Percentiles rank a stretch among this genome's conserved stretches.
phyloP scores from a whole-genome alignment of 2,329 filamentous ascomycete genomes.

The Ceratocystis huliohia region DNA sequence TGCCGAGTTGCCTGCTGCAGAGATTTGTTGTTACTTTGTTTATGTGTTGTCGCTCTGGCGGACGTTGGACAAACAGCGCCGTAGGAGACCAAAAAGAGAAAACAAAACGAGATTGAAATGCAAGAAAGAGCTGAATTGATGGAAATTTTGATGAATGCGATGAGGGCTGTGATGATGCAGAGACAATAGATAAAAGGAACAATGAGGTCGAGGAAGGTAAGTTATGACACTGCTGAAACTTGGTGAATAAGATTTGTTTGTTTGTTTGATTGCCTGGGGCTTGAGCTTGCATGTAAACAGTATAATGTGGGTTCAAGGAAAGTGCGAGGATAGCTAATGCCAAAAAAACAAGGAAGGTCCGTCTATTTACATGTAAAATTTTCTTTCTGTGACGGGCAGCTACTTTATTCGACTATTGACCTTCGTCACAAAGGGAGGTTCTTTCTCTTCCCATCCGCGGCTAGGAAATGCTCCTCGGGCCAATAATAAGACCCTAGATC shows the following conservation, averaged over 20 bases:
- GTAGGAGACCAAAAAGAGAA: not conserved
- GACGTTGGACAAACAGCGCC: not conserved
- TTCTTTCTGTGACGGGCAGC: not conserved
- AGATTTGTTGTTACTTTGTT: not conserved
- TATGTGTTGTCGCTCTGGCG: not conserved
- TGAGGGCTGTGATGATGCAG: not conserved
- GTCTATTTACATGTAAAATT: not conserved
- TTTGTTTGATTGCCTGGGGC: not conserved
- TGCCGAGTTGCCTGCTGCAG: not conserved
- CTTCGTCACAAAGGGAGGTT: not conserved
- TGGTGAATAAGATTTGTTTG: not conserved
- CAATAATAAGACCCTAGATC: conserved; percentile 7
- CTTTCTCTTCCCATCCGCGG: not conserved
- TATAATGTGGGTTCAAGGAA: not conserved
- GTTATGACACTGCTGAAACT: not conserved
- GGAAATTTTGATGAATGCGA: not conserved
- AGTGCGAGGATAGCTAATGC: not conserved
- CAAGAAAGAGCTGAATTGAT: not conserved
- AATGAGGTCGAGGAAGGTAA: not conserved
- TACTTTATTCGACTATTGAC: not conserved
- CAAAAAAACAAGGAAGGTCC: not conserved
- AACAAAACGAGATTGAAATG: not conserved
- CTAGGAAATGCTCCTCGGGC: not conserved
- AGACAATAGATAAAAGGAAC: not conserved
- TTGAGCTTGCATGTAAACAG: not conserved